These are phyloP conservation scores for Ceratocystis variospora DNA, from an alignment of 2,329 filamentous ascomycete species.

Conservation along the genomic window DNA sequence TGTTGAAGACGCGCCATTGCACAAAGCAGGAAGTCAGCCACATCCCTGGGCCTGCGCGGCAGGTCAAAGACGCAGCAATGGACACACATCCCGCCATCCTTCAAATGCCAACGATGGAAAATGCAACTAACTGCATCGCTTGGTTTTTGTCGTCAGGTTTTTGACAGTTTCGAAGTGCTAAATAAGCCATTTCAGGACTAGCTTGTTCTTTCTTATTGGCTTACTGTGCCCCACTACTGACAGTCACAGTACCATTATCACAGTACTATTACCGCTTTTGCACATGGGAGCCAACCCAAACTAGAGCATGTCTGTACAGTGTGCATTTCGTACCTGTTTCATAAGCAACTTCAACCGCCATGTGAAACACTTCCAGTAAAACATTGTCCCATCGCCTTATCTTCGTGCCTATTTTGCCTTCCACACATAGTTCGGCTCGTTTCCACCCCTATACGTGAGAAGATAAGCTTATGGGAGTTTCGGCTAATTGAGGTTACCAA, in stretches of 20 bases:
- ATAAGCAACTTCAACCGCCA: not conserved
- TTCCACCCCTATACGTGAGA: not conserved
- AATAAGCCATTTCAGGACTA: not conserved
- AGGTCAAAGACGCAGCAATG: not conserved
- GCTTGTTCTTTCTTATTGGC: not conserved
- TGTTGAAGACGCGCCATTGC: too few relatives aligned
- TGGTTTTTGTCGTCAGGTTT: not conserved
- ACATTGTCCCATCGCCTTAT: not conserved
- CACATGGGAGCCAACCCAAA: not conserved
- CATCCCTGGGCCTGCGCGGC: too few relatives aligned
- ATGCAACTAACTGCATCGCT: too few relatives aligned
- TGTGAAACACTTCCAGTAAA: slow-evolving; percentile 3
- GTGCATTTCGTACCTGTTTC: slow-evolving; percentile 13
- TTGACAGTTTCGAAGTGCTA: not conserved
- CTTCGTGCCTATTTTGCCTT: not conserved
- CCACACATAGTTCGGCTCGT: not conserved
- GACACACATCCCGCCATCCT: not conserved
- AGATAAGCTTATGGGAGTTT: not conserved
- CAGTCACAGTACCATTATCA: not conserved
- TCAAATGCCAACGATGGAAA: not conserved
- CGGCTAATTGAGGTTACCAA: not conserved
- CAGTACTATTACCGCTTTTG: not conserved
- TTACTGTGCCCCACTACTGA: not conserved
- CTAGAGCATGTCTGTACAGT: not conserved
- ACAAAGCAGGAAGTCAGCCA: too few relatives aligned